phyloP scores from a whole-genome alignment of 345 rosid species.

The Murraya paniculata region DNA sequence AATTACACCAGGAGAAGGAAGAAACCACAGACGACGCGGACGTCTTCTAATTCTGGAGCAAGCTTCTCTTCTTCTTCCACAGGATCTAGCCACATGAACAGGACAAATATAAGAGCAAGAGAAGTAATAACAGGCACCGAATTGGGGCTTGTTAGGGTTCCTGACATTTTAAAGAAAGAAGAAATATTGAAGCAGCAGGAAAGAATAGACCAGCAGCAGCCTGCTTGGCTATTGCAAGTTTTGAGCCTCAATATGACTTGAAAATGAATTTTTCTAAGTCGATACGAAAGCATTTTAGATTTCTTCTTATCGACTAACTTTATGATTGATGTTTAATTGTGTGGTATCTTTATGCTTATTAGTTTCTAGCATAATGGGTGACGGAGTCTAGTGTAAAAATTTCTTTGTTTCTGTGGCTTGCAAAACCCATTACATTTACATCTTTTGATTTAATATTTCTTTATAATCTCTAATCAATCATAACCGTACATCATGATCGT shows the following conservation, averaged over 20 bases:
- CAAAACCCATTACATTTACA: slow-evolving; percentile 22
- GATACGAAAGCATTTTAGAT: slow-evolving; percentile 32
- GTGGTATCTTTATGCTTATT: slow-evolving; percentile 18
- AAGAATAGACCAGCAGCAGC: slow-evolving; percentile 42
- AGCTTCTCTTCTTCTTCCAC: slow-evolving; percentile 79
- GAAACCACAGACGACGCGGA: slow-evolving; percentile 35
- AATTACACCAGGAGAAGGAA: slow-evolving; percentile 37
- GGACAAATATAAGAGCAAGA: slow-evolving; percentile 15
- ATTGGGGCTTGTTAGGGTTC: slow-evolving; percentile 26
- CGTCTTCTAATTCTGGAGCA: slow-evolving; percentile 48
- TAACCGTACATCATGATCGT: background rate
- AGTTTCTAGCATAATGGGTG: slow-evolving; percentile 17
- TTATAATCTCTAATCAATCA: slow-evolving; percentile 14
- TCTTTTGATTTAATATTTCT: slow-evolving; percentile 14
- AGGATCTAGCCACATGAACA: slow-evolving; percentile 58
- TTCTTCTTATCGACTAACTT: slow-evolving; percentile 37
- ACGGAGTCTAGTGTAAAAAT: slow-evolving; percentile 33
- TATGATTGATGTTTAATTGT: slow-evolving; percentile 26
- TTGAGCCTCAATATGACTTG: slow-evolving; percentile 70
- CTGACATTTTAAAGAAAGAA: slow-evolving; percentile 38
- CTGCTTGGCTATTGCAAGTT: slow-evolving; percentile 84
- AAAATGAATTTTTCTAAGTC: slow-evolving; percentile 17
- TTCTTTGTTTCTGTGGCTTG: slow-evolving; percentile 20
- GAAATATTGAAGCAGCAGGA: slow-evolving; percentile 49
- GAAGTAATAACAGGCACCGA: slow-evolving; percentile 19